phyloP scores from a whole-genome alignment of 805 yeast genomes.

The Candida bentonensis region DNA sequence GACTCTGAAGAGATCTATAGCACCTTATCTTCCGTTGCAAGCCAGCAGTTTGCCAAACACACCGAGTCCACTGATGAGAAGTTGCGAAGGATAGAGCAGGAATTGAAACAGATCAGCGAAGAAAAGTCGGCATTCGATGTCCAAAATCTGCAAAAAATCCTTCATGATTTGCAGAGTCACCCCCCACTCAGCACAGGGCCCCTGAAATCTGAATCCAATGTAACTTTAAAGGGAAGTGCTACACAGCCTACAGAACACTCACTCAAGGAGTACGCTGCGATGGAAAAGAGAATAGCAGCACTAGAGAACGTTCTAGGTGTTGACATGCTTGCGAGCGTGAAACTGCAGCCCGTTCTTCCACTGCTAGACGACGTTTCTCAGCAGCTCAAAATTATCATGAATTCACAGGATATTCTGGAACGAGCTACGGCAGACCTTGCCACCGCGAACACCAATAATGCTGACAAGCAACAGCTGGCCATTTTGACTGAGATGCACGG shows the following conservation, averaged over 20 bases:
- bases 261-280: neutral
- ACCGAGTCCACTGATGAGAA: neutral
- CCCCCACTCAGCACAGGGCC: no score
- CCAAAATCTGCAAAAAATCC: neutral
- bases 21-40: neutral
- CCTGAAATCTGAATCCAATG: no score
- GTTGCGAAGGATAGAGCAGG: neutral
- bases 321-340: neutral
- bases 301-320: neutral
- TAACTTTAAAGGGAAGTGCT: no score
- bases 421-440: neutral
- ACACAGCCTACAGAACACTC: no score
- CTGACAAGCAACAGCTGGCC: neutral
- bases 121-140: neutral
- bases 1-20: neutral
- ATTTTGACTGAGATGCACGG: neutral
- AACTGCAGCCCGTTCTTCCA: neutral
- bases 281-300: neutral
- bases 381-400: neutral
- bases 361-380: neutral
- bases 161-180: neutral
- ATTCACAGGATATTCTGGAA: neutral
- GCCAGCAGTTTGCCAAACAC: neutral
- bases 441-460: neutral
- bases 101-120: neutral